Percentiles rank a stretch among this genome's conserved stretches.
Evolutionary conservation across 768 basidiomycete genomes (phyloP).

Genomic region (Agaricus blazei): DNA sequence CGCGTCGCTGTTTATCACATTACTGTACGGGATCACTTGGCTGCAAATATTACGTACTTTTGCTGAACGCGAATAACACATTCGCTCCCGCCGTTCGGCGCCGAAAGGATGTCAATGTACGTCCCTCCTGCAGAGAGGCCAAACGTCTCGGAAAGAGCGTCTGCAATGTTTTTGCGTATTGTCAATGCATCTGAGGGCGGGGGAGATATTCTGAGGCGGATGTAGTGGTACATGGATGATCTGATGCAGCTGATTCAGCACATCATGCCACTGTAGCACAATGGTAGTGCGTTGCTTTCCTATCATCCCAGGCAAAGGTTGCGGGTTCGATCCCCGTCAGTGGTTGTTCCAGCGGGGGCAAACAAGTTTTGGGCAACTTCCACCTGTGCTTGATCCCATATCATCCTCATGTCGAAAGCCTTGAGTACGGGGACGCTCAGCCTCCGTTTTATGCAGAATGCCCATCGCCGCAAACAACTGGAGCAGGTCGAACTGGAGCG

Average conservation of each 20-base stretch:
- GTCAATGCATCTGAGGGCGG: background rate
- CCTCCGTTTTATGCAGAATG: constrained; percentile 18
- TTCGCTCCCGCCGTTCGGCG: background rate
- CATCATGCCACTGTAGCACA: constrained; percentile 11
- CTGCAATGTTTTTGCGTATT: constrained; percentile 7
- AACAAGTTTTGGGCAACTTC: background rate
- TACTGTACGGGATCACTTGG: background rate
- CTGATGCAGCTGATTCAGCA: background rate
- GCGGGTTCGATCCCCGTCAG: constrained; percentile 13
- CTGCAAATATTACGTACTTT: constrained; percentile 2
- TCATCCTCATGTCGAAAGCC: constrained; percentile 8
- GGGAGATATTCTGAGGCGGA: constrained; percentile 5
- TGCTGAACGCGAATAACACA: constrained; percentile 1
- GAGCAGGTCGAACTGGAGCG: constrained; percentile 10
- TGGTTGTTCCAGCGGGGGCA: constrained; percentile 2
- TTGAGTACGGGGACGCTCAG: constrained; percentile 14
- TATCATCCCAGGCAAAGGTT: constrained; percentile 12
- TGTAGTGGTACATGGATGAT: constrained; percentile 8
- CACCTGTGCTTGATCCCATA: background rate
- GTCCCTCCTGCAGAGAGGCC: constrained; percentile 1
- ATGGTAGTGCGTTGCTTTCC: constrained; percentile 16
- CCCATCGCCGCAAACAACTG: constrained; percentile 9
- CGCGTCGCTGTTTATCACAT: background rate
- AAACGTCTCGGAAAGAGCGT: constrained; percentile 7
- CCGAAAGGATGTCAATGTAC: constrained; percentile 1